Evolutionary conservation across 2,329 filamentous ascomycete genomes (phyloP).

Genomic region (Penicillium sclerotiorum): DNA sequence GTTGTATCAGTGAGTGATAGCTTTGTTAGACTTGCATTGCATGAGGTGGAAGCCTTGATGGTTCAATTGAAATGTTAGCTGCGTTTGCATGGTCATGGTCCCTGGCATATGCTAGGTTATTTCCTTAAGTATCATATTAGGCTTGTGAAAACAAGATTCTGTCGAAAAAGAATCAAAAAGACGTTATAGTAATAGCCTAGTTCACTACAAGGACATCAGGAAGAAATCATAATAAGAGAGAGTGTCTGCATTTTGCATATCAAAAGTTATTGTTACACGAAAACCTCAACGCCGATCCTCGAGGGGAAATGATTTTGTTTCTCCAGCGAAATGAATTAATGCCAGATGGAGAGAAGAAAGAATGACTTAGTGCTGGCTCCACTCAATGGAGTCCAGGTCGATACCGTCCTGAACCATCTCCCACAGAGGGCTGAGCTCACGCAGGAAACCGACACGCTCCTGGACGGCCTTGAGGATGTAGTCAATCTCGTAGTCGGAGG

Average conservation of each 20-base stretch:
- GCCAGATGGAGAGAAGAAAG: conserved; percentile 12
- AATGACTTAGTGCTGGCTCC: conserved; percentile 81
- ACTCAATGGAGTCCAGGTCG: conserved; percentile 94
- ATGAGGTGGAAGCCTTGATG: too few species aligned
- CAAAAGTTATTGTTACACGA: conserved; percentile 25
- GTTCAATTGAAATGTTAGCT: too few species aligned
- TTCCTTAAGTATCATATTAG: too few species aligned
- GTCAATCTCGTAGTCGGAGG: conserved; percentile 91
- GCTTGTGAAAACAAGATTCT: too few species aligned
- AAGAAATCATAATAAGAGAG: conserved; percentile 3
- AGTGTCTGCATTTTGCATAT: conserved; percentile 30
- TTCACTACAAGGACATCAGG: background rate
- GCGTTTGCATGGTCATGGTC: too few species aligned
- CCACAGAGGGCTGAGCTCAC: conserved; percentile 95
- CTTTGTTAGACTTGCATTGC: background rate
- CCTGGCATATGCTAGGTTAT: too few species aligned
- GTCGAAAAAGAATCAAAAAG: too few species aligned
- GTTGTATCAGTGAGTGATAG: conserved; percentile 37
- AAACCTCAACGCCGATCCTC: conserved; percentile 22
- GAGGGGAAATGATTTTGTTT: conserved; percentile 14
- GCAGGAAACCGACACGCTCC: conserved; percentile 87
- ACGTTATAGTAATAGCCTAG: too few species aligned
- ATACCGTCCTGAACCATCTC: conserved; percentile 97
- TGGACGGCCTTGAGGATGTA: conserved; percentile 94
- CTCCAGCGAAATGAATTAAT: conserved; percentile 23